Evolutionary conservation across 164 flowering plant species (phyloP).

Genomic region (Platanus orientalis): DNA sequence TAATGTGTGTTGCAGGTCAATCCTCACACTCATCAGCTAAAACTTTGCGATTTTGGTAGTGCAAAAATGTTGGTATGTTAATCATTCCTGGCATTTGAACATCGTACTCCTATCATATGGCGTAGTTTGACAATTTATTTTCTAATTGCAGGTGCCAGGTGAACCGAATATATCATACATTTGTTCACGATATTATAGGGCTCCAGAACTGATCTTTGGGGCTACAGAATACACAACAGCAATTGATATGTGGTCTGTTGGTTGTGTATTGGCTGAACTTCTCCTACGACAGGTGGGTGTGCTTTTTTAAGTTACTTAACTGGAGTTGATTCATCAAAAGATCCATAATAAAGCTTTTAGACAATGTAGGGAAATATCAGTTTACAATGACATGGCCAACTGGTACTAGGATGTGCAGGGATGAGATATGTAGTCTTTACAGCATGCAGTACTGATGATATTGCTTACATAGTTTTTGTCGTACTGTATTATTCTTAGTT

Average conservation of each 20-base stretch:
- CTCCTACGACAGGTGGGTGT: slow-evolving; percentile 79
- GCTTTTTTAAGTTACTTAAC: background rate
- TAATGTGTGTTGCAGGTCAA: slow-evolving; percentile 60
- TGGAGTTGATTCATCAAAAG: no score
- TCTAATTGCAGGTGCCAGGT: slow-evolving; percentile 62
- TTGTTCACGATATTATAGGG: slow-evolving; percentile 94
- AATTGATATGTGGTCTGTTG: slow-evolving; percentile 98
- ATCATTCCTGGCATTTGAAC: background rate
- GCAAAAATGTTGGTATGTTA: slow-evolving; percentile 94
- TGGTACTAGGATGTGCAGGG: no score
- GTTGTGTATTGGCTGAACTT: slow-evolving; percentile 96
- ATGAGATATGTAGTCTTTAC: no score
- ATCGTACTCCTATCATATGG: background rate
- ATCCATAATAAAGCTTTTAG: no score
- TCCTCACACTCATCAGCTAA: slow-evolving; percentile 90
- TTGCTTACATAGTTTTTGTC: no score
- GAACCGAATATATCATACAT: slow-evolving; percentile 98
- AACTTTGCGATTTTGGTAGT: slow-evolving; percentile 98
- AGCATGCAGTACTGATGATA: no score
- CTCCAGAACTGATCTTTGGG: slow-evolving; percentile 97
- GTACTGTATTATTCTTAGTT: no score
- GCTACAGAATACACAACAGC: slow-evolving; percentile 94
- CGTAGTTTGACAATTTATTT: slow-evolving; percentile 4
- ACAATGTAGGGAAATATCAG: no score
- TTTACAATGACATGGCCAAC: no score